A percentile compares a stretch with the other conserved stretches of the same genome.
These are phyloP conservation scores for Microglena sp. DNA, from an alignment of 139 green algal species.

Conservation along the genomic window DNA sequence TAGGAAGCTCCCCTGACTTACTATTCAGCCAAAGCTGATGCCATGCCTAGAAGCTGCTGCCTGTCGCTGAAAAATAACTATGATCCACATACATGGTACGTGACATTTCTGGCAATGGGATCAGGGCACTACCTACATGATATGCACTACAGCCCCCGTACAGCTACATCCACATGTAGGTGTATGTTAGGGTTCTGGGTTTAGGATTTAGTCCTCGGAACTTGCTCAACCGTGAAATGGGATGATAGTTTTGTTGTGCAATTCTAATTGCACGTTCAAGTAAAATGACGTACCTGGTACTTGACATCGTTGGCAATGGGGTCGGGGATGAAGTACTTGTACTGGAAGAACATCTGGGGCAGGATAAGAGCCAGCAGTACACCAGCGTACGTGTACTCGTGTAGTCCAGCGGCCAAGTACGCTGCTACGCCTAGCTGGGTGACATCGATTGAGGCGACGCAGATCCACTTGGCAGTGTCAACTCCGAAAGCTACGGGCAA, in stretches of 20 bases:
- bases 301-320: constrained; percentile 97
- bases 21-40: no score
- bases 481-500: constrained; percentile 95
- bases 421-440: constrained; percentile 66
- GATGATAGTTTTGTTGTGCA: neutral
- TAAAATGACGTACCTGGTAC: no score
- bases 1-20: no score
- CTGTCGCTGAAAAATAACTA: no score
- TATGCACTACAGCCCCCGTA: no score
- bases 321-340: constrained; percentile 95
- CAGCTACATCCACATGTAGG: neutral
- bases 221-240: neutral
- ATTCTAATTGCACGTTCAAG: neutral
- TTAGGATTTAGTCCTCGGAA: neutral
- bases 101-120: no score
- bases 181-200: neutral
- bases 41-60: no score
- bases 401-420: constrained; percentile 74
- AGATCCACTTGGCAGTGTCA: constrained; percentile 97
- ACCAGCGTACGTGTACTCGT: constrained; percentile 73
- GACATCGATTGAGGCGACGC: constrained; percentile 85
- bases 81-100: no score
- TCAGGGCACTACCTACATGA: no score
- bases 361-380: constrained; percentile 87
- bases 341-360: constrained; percentile 87